Evolutionary conservation across 1,139 yeast genomes (phyloP), one percentile per base, ranked within the genome.

Genomic region (Chernovozyma sophiae-reginae): DNA sequence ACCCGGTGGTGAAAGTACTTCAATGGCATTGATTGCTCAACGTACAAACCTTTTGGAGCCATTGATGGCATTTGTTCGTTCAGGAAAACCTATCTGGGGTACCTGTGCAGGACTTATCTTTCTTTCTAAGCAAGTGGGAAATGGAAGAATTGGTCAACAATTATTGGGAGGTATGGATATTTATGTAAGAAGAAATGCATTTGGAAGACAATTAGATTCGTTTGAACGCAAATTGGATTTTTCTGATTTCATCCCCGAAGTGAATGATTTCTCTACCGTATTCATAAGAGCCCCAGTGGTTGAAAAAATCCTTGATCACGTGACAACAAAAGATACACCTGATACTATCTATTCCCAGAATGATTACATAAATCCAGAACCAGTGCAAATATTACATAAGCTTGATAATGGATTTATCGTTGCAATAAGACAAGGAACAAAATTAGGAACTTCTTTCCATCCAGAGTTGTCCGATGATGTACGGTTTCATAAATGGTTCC

Each of bases 91-190:
- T 1, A 72, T 79, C 22, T 86, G 95, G 95, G 95, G 95, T 0
- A 86, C 95, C 1, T 86, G 95, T 59, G 95, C 95, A 4, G 95
- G 95, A 2, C 64, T 86, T 46, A 85, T 86, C 40, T 70, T 85
- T 47, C 62, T 86, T 30, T 73, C 90, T 8, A 68, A 72, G 40
- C 68, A 74, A 38, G 71, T 84, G 24, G 54, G 63, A 11, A 77
- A 75, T 51, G 84, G 82, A 17, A 66, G 69, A 32, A 70, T 68
- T 2, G 72, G 76, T n/a, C 89, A 84, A 47, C 63, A 72, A 42
- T 56, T 79, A 3, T 61, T 86, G 32, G 86, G 87, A 2, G 87
- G 85, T 0, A 59, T 86, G 52, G 75, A 79, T 46, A 77, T 85
- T 14, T 66, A 70, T 31, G 87, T 84, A 17, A 69, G 71, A 33